phyloP scores from a whole-genome alignment of 2,329 filamentous ascomycete genomes.

The Hymenoscyphus albidus region DNA sequence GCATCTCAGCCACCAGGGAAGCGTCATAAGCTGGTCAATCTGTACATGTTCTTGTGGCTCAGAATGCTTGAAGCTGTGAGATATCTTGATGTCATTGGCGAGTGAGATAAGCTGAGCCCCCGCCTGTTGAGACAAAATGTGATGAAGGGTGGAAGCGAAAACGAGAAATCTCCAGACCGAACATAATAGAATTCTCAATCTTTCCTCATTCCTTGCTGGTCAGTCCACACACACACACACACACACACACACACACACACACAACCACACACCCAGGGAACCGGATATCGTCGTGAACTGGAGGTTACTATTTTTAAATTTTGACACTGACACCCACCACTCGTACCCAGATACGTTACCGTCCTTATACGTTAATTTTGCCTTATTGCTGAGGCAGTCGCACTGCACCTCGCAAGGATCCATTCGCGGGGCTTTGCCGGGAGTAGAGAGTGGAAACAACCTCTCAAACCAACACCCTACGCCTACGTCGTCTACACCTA shows the following conservation, averaged over 20 bases:
- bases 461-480: not conserved
- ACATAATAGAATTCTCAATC: not conserved
- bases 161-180: not conserved
- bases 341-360: not conserved
- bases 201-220: no score
- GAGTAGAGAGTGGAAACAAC: not conserved
- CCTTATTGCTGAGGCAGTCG: not conserved
- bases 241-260: not conserved
- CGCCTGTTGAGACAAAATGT: not conserved
- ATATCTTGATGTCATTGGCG: conserved; percentile 1
- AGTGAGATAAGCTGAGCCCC: not conserved
- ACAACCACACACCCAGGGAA: not conserved
- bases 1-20: not conserved
- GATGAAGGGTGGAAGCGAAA: not conserved
- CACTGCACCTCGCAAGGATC: not conserved
- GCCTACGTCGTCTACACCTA: no score
- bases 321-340: not conserved
- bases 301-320: conserved; percentile 3
- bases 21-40: not conserved
- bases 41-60: not conserved
- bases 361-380: not conserved
- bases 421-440: no score
- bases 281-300: not conserved
- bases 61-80: not conserved
- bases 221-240: no score